phyloP scores from a whole-genome alignment of 441 rosid genomes.

The Hura crepitans region DNA sequence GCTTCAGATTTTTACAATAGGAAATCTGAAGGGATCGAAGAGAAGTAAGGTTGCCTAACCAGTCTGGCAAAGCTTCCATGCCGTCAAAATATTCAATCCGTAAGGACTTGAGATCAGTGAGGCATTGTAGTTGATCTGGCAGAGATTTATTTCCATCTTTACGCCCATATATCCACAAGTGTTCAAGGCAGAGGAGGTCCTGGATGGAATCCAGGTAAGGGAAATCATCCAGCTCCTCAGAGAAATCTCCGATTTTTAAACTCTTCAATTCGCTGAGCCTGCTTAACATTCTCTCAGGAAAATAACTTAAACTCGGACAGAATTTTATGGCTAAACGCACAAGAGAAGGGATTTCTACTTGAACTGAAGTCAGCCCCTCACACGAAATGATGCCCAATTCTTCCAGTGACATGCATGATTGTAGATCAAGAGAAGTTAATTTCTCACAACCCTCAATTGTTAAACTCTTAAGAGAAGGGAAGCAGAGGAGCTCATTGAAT shows the following conservation, averaged over 20 bases:
- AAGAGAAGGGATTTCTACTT: constrained; percentile 7
- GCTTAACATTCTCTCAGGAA: constrained; percentile 1
- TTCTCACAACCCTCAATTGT: neutral
- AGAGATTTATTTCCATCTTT: constrained; percentile 7
- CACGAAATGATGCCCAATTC: neutral
- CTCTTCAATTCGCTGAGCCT: constrained; percentile 22
- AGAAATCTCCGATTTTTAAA: constrained; percentile 16
- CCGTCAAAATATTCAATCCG: neutral
- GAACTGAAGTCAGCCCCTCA: neutral
- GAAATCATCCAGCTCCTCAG: constrained; percentile 22
- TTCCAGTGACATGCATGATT: constrained; percentile 2
- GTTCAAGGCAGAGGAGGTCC: constrained; percentile 9
- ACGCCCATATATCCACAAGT: constrained; percentile 4
- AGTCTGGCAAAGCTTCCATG: constrained; percentile 22
- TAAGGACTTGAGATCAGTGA: constrained; percentile 20
- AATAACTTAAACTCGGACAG: neutral
- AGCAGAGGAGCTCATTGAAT: neutral
- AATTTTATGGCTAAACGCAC: neutral
- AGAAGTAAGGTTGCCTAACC: constrained; percentile 28
- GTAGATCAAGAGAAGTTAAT: neutral
- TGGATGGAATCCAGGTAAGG: constrained; percentile 18
- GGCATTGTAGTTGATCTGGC: constrained; percentile 29
- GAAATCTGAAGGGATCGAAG: constrained; percentile 15
- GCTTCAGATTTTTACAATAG: constrained; percentile 6
- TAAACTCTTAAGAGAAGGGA: constrained; percentile 16